These are phyloP conservation scores for Tuber melanosporum DNA, from an alignment of 495 filamentous ascomycete species.

Conservation along the genomic window DNA sequence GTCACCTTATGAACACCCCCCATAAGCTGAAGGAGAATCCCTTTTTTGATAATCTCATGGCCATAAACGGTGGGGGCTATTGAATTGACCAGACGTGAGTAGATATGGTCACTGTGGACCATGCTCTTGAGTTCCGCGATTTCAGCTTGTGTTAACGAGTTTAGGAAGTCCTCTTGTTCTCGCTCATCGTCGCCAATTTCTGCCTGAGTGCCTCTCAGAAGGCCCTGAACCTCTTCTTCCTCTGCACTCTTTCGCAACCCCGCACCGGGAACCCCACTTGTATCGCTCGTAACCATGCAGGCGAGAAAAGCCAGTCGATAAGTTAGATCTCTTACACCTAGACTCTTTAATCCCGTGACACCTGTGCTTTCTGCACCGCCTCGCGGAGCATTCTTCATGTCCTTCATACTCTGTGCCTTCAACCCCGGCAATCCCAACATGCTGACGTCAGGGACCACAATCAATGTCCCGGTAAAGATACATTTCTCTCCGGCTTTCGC, in stretches of 20 bases:
- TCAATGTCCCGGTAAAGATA: constrained; percentile 91
- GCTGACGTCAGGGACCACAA: constrained; percentile 94
- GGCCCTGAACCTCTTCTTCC: constrained; percentile 40
- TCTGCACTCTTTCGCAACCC: constrained; percentile 37
- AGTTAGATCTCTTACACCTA: constrained; percentile 91
- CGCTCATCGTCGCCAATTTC: constrained; percentile 56
- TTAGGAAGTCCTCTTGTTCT: constrained; percentile 79
- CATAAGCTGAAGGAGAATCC: constrained; percentile 85
- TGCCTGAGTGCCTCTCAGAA: constrained; percentile 36
- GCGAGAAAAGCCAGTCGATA: constrained; percentile 96
- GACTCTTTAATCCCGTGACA: constrained; percentile 78
- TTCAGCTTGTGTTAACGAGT: constrained; percentile 72
- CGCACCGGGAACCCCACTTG: constrained; percentile 58
- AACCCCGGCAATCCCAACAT: constrained; percentile 87
- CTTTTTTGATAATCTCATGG: constrained; percentile 96
- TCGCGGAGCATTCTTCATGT: constrained; percentile 64
- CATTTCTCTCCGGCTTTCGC: constrained; percentile 97
- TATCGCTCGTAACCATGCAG: constrained; percentile 94
- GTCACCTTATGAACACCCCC: constrained; percentile 86
- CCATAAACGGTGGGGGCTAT: constrained; percentile 97
- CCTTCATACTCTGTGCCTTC: constrained; percentile 74
- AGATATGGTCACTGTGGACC: constrained; percentile 94
- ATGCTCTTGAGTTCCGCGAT: constrained; percentile 86
- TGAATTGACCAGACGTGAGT: constrained; percentile 83
- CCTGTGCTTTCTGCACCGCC: constrained; percentile 61